Base-by-base conservation (phyloP, 495 filamentous ascomycete genomes). In the Neurospora pannonica region DNA sequence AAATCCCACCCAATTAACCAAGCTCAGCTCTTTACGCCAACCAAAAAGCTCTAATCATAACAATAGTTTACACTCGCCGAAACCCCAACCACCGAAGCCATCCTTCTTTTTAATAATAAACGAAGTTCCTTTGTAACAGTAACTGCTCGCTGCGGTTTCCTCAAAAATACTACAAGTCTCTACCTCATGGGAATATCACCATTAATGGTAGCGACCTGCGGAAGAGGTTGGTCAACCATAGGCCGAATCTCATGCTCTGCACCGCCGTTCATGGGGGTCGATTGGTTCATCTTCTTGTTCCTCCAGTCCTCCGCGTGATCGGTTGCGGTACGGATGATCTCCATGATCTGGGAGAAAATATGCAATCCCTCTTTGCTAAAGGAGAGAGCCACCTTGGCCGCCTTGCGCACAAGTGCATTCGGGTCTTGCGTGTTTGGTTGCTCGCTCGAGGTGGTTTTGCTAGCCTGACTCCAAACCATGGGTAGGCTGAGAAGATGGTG, bases 281-380 rank as follows among this genome's bases (percentile, higher is more conserved):
- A 34, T 5, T 67, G 78, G 21, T 78, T 74, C 75, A 80, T 86
- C 79, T 88, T 87, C 76, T 86, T 87, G 21, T 92, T 92, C 39
- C 93, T 92, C 95, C 95, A 97, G 78, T 90, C 88, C 81, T 97
- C 94, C 5, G 95, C 95, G 78, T 90, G 93, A 42, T 90, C 86
- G 38, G 97, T 89, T 5, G 95, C 97, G n/a, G 91, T 89, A 77
- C 94, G 91, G 34, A 97, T 88, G 0, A 95, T 90, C 0, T 88
- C 89, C 34, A 88, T 92, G 54, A 98, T 93, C 79, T 97, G 92
- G 0, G 87, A 85, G 87, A 97, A 92, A 88, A 97, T 95, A 76
- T 97, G 92, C 31, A 98, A 86, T 3, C 93, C 93, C 80, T 97
- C 94, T 74, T 91, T 92, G 3, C 94, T 94, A 38, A 98, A 88